Base-by-base conservation (phyloP, 768 basidiomycete species). In the Russula sp. region DNA sequence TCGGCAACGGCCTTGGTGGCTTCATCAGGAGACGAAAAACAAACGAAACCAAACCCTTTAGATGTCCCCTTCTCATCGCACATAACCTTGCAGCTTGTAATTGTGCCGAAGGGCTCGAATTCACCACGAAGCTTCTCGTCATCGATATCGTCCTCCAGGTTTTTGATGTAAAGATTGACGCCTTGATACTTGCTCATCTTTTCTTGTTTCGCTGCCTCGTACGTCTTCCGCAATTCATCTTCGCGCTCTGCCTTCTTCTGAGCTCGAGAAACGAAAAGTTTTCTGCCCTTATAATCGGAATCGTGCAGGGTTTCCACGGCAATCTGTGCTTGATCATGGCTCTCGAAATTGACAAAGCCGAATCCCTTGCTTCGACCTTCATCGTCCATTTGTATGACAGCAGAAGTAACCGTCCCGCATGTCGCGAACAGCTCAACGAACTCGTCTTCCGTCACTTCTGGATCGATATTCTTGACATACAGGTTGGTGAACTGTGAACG, bases 21-120 rank as follows among this genome's bases (percentile, higher is more conserved):
- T 79, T 99, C 97, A 69, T 99, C 97, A 54, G 97, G 94, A 59
- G 94, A 89, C 40, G 94, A 93, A 83, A 94, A 99, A 79, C 97
- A 99, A 71, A 99, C 97, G 75, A 99, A 99, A 69, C 97, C 97
- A 73, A 99, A 99, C 70, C 96, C 94, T 76, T 94, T 94, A 11
- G 94, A 97, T 58, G 82, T 86, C 64, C 83, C 84, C 78, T 92
- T 96, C 64, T 98, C 97, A 76, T 98, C 96, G 69, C 90, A 88
- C 97, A 99, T 99, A 75, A 99, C 90, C 82, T 97, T 98, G 84
- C 91, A 95, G 75, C 93, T 96, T 69, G 96, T 99, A 79, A 99
- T 94, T 67, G 91, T 85, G 58, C 97, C 97, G 76, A 92, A 98
- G 16, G 93, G 87, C 77, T 98, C 94, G 73, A 99, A 99, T 77